These are phyloP conservation scores for Pilasporangium apinafurcum DNA, from an alignment of 352 stramenopile genomes.

Conservation along the genomic window DNA sequence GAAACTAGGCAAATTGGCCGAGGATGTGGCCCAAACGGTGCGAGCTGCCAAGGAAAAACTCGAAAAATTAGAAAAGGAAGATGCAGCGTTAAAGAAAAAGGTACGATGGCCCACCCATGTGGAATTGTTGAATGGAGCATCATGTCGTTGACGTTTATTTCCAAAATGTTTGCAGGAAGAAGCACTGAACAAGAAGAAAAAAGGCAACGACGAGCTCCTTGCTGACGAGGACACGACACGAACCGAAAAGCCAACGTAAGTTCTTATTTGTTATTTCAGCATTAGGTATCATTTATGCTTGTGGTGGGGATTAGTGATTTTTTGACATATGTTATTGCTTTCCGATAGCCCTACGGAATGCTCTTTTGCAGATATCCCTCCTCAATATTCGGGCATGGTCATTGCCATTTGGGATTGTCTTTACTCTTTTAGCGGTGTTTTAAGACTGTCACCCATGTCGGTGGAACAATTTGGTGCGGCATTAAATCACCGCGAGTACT, in stretches of 20 bases:
- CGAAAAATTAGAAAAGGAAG: conserved; percentile 86
- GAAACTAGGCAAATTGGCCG: conserved; percentile 70
- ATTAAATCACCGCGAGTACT: conserved; percentile 32
- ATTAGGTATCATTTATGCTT: too few species aligned
- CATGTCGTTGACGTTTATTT: neutral
- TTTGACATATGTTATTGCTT: neutral
- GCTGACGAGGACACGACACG: conserved; percentile 30
- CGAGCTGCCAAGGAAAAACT: conserved; percentile 71
- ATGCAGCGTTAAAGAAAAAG: conserved; percentile 62
- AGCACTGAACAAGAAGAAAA: conserved; percentile 75
- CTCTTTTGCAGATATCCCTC: conserved; percentile 40
- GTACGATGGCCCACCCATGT: neutral
- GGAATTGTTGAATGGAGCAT: too few species aligned
- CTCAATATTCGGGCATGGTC: conserved; percentile 38
- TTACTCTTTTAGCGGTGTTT: conserved; percentile 56
- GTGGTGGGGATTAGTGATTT: too few species aligned
- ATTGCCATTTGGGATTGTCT: conserved; percentile 78
- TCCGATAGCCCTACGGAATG: conserved; percentile 41
- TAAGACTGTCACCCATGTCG: conserved; percentile 53
- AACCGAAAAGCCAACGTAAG: conserved; percentile 63
- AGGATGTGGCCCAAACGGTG: conserved; percentile 76
- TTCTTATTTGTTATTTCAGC: conserved; percentile 7
- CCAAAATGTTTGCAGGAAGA: conserved; percentile 39
- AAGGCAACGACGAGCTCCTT: conserved; percentile 38
- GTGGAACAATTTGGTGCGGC: conserved; percentile 61